Evolutionary conservation across 805 yeast genomes (phyloP).

Genomic region (Barnettozyma sucrosica): DNA sequence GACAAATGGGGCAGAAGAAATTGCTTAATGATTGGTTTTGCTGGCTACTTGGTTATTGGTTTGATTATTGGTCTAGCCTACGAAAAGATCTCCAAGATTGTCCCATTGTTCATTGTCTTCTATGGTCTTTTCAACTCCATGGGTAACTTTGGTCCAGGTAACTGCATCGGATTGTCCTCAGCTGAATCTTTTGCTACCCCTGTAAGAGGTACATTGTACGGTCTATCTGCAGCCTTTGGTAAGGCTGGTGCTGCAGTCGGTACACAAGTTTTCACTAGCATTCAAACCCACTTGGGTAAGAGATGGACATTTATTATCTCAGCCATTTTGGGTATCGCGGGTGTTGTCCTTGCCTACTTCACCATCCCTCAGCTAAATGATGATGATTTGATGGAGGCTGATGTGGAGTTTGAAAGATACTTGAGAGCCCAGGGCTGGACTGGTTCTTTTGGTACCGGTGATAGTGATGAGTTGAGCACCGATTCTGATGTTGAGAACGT

Average conservation of each 20-base stretch:
- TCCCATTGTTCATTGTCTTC: conserved; percentile 60
- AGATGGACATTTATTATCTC: conserved; percentile 77
- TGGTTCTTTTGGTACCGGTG: conserved; percentile 35
- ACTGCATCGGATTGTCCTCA: conserved; percentile 61
- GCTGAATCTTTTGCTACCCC: conserved; percentile 73
- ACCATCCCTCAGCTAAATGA: conserved; percentile 61
- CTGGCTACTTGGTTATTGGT: conserved; percentile 67
- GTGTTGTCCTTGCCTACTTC: conserved; percentile 48
- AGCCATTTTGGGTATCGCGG: conserved; percentile 63
- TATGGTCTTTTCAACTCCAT: conserved; percentile 66
- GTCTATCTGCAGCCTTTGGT: conserved; percentile 73
- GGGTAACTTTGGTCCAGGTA: conserved; percentile 79
- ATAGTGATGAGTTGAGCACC: conserved; percentile 6
- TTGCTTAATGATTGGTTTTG: conserved; percentile 65
- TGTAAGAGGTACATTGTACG: conserved; percentile 70
- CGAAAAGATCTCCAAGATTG: conserved; percentile 48
- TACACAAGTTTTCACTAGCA: conserved; percentile 65
- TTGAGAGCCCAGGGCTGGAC: conserved; percentile 54
- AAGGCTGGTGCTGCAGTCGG: conserved; percentile 86
- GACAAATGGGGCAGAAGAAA: conserved; percentile 67
- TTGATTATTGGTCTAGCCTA: conserved; percentile 64
- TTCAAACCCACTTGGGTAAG: conserved; percentile 56
- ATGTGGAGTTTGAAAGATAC: conserved; percentile 54
- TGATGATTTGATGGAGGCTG: conserved; percentile 64
- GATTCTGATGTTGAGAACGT: not conserved